These are phyloP conservation scores for Cercophora newfieldiana DNA, from an alignment of 495 filamentous ascomycete genomes.

Conservation along the genomic window DNA sequence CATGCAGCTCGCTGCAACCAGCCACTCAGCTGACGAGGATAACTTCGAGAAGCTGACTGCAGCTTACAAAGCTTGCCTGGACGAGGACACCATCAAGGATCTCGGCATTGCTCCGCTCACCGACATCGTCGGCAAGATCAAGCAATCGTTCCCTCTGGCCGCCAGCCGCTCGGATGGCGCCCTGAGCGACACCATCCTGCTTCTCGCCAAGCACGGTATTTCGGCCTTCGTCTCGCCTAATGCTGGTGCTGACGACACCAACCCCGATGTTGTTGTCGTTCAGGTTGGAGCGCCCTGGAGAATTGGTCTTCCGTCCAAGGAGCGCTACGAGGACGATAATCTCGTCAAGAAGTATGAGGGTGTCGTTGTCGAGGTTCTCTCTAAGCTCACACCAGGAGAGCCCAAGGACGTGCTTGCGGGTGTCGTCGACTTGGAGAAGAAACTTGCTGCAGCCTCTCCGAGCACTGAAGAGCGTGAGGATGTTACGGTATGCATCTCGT, in stretches of 20 bases:
- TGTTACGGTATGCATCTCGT: constrained; percentile 4
- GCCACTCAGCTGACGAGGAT: constrained; percentile 46
- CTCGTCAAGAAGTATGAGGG: constrained; percentile 53
- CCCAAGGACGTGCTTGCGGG: constrained; percentile 20
- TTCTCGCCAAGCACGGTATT: constrained; percentile 51
- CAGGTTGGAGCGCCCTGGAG: constrained; percentile 49
- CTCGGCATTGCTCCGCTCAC: constrained; percentile 55
- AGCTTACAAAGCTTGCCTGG: constrained; percentile 65
- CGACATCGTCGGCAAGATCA: constrained; percentile 39
- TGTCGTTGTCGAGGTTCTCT: constrained; percentile 39
- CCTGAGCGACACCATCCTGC: constrained; percentile 37
- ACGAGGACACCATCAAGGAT: constrained; percentile 55
- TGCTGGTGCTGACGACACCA: constrained; percentile 57
- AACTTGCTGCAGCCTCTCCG: constrained; percentile 58
- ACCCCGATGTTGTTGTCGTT: constrained; percentile 59
- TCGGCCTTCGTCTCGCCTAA: constrained; percentile 44
- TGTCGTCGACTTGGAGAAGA: constrained; percentile 58
- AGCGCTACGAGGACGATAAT: constrained; percentile 60
- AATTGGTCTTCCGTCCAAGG: constrained; percentile 62
- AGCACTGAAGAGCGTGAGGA: constrained; percentile 47
- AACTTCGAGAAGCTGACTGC: constrained; percentile 68
- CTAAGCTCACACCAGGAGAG: constrained; percentile 22
- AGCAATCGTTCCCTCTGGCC: not conserved
- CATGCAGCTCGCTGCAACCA: constrained; percentile 33
- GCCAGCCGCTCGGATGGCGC: not conserved